Evolutionary conservation across 495 filamentous ascomycete species (phyloP).

Genomic region (Pyrenopolyporus hunteri): DNA sequence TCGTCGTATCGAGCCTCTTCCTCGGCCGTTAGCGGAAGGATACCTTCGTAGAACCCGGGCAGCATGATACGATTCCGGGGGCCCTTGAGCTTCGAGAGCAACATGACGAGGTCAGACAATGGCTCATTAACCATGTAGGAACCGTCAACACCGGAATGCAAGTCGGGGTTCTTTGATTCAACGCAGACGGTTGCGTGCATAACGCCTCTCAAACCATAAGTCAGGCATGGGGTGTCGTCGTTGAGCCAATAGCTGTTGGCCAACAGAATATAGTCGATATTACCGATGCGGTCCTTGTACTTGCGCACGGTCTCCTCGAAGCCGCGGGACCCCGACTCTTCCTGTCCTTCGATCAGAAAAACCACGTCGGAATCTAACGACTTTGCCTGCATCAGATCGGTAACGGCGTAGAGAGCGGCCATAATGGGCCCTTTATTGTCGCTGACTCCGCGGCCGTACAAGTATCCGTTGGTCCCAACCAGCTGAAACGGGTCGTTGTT

Average conservation of each 20-base stretch:
- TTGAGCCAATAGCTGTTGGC: conserved; percentile 99
- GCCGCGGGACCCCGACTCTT: conserved; percentile 90
- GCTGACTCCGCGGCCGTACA: conserved; percentile 94
- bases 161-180: conserved; percentile 82
- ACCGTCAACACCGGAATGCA: conserved; percentile 95
- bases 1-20: conserved; percentile 84
- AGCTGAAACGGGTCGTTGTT: conserved; percentile 84
- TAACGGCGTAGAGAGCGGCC: conserved; percentile 89
- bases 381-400: conserved; percentile 80
- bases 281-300: conserved; percentile 83
- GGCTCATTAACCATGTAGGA: conserved; percentile 87
- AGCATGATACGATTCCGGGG: conserved; percentile 66
- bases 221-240: conserved; percentile 92
- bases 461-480: conserved; percentile 84
- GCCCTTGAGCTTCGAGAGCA: conserved; percentile 79
- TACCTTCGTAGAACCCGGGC: conserved; percentile 83
- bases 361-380: conserved; percentile 82
- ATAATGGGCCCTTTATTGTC: conserved; percentile 97
- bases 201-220: conserved; percentile 93
- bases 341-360: conserved; percentile 95
- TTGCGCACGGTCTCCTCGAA: conserved; percentile 79
- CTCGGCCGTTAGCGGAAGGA: conserved; percentile 73
- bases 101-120: conserved; percentile 82
- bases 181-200: conserved; percentile 90
- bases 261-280: conserved; percentile 89